phyloP scores from a whole-genome alignment of 805 yeast genomes.

The Metschnikowia kunwiensis region DNA sequence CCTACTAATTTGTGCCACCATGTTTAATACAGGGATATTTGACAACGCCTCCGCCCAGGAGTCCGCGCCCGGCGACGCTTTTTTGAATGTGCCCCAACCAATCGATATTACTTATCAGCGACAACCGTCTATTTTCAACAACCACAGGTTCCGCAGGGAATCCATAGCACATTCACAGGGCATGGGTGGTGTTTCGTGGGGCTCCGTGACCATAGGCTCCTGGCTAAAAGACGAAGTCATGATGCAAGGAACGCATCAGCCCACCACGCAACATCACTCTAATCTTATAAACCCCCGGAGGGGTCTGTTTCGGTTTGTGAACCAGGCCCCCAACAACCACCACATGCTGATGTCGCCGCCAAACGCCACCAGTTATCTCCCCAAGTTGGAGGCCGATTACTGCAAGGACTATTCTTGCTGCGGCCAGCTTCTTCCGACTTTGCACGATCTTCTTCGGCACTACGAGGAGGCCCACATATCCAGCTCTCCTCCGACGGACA shows the following conservation, averaged over 20 bases:
- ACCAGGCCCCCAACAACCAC: conserved; percentile 15
- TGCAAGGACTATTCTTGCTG: conserved; percentile 97
- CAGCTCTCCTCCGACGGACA: conserved; percentile 46
- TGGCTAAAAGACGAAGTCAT: conserved; percentile 94
- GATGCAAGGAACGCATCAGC: conserved; percentile 39
- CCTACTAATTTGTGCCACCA: conserved; percentile 10
- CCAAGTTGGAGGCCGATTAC: conserved; percentile 91
- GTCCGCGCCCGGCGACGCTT: conserved; percentile 20
- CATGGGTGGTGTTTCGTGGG: conserved; percentile 98
- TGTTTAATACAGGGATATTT: conserved; percentile 45
- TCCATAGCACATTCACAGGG: conserved; percentile 95
- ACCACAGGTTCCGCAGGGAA: conserved; percentile 66
- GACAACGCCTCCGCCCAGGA: conserved; percentile 28
- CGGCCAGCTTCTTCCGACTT: conserved; percentile 85
- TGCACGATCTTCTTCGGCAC: conserved; percentile 90
- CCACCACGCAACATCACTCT: conserved; percentile 17
- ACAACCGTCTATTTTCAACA: conserved; percentile 39
- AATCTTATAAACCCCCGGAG: conserved; percentile 35
- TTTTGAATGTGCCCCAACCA: conserved; percentile 36
- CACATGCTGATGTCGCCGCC: conserved; percentile 56
- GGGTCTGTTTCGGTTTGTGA: conserved; percentile 34
- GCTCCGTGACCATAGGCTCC: conserved; percentile 88
- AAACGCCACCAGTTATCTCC: conserved; percentile 71
- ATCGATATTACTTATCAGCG: conserved; percentile 44
- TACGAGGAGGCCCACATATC: conserved; percentile 93